These are phyloP conservation scores for Pseudogymnoascus sp. DNA, from an alignment of 2,329 filamentous ascomycete species.

Conservation along the genomic window DNA sequence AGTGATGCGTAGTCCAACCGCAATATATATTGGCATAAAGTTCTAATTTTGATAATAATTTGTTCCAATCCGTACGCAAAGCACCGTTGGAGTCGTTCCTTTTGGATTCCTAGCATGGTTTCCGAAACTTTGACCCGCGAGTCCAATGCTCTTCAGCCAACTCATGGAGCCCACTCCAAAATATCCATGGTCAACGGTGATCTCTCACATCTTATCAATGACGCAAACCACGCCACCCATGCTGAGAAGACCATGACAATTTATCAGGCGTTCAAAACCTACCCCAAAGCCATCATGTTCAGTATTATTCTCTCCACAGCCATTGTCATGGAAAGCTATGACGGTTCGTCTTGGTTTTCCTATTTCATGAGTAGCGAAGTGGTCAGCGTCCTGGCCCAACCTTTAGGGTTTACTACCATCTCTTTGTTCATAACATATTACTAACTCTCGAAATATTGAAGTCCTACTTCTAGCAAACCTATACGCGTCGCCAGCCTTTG, in stretches of 20 bases:
- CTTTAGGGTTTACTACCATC: constrained; percentile 22
- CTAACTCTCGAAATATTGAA: not conserved
- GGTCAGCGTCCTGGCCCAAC: not conserved
- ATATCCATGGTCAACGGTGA: not conserved
- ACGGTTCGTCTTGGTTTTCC: constrained; percentile 19
- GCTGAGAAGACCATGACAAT: constrained; percentile 5
- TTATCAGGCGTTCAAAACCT: not conserved
- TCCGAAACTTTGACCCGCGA: not conserved
- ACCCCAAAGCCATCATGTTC: not conserved
- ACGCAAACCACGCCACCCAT: constrained; percentile 5
- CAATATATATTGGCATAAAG: not conserved
- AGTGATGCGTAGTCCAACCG: not conserved
- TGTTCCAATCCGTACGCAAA: not conserved
- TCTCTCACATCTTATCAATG: not conserved
- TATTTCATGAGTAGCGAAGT: not conserved
- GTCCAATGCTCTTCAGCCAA: not conserved
- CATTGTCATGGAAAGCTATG: constrained; percentile 38
- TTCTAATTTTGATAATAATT: not conserved
- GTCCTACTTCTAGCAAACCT: not conserved
- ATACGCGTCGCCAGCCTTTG: not conserved
- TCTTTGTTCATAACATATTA: constrained; percentile 20
- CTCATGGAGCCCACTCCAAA: not conserved
- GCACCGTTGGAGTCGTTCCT: not conserved
- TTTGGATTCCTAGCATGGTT: not conserved
- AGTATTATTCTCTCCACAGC: constrained; percentile 30